A percentile compares a stretch with the other conserved stretches of the same genome.
phyloP scores from a whole-genome alignment of 176 grass and related monocot genomes.

The Oryza rufipogon region DNA sequence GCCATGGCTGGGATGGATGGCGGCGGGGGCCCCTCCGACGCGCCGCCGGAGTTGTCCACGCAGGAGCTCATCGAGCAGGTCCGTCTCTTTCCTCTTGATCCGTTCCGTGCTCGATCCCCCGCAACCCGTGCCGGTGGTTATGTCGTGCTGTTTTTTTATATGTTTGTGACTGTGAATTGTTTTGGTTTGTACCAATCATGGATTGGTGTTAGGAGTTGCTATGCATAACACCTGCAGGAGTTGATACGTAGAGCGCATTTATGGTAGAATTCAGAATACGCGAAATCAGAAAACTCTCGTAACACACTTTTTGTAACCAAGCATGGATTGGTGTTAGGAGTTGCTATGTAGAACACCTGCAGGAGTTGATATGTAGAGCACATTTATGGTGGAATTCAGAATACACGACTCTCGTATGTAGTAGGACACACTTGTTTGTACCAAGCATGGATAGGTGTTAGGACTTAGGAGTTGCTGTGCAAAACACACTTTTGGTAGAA shows the following conservation, averaged over 20 bases:
- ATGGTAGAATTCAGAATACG: too few species aligned
- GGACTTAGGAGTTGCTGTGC: neutral
- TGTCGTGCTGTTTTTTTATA: too few species aligned
- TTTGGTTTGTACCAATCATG: neutral
- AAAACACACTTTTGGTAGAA: neutral
- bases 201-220: neutral
- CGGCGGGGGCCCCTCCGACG: conserved; percentile 28
- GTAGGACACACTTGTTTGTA: too few species aligned
- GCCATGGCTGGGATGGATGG: conserved; percentile 86
- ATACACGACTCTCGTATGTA: too few species aligned
- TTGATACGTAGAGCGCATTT: neutral
- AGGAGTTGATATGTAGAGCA: neutral
- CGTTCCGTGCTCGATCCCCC: neutral
- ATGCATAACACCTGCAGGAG: neutral
- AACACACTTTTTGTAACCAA: too few species aligned
- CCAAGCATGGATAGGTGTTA: neutral
- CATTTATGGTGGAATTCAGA: neutral
- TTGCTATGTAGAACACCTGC: too few species aligned
- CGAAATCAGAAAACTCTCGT: too few species aligned
- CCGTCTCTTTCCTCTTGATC: neutral
- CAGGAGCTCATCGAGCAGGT: conserved; percentile 59
- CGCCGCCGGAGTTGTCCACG: conserved; percentile 45
- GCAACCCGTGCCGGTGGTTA: neutral
- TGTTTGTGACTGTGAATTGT: neutral
- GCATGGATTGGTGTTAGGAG: neutral